Evolutionary conservation across 208 protist genomes (phyloP), one percentile per base, ranked within the genome.

Genomic region (Leishmania guyanensis): DNA sequence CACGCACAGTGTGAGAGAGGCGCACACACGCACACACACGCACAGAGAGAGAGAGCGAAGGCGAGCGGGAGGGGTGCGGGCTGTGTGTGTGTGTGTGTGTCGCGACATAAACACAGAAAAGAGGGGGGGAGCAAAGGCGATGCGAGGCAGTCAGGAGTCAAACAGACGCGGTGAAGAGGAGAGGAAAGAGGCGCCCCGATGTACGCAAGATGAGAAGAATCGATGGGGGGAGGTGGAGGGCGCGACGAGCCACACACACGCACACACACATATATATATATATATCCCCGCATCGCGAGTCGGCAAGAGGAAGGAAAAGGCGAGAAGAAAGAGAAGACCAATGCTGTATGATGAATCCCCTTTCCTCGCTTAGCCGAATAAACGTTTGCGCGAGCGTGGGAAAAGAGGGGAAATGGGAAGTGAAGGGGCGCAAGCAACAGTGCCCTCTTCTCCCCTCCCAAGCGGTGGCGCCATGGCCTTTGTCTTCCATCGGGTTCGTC

Each of bases 261-360:
- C 2, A 78, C 33, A 33, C 0, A 33, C 0, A 33, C 0, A 33
- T 33, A 33, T 33, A 33, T 33, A 33, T 33, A 33, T 33, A 48
- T 69, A 81, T 60, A 75, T n/a, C 36, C 36, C 36, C 36, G 36
- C 36, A 29, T 29, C 60, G n/a, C 29, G 60, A 36, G 60, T 36
- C 29, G n/a, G 29, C 3, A 62, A 76, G 78, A 86, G 70, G 48
- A 22, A 84, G 69, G 62, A 77, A 26, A 65, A 26, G 20, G 5
- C 26, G 54, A 14, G 26, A 51, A 36, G 3, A 43, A 20, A 39
- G 36, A 39, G 36, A 62, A 53, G 33, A 33, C 43, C 43, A 20
- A 0, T n/a, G 39, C 66, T 29, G 3, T 71, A 12, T 36, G 29
- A n/a, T 12, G 20, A 3, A 12, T 39, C 1, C 60, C 10, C n/a